These are phyloP conservation scores for Yamadazyma mexicana DNA, from an alignment of 1,139 yeast species.

Conservation along the genomic window DNA sequence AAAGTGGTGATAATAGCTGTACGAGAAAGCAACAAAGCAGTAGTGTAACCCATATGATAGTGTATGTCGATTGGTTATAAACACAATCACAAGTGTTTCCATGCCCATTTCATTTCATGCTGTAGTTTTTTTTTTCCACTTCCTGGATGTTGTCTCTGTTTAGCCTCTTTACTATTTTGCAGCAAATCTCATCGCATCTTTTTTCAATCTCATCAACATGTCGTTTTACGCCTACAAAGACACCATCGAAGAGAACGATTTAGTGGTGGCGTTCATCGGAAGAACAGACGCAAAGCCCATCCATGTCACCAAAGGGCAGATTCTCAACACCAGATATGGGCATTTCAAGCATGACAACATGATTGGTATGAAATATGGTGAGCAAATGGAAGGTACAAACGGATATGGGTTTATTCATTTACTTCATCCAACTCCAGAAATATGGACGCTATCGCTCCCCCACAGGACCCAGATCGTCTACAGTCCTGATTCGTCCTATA, in stretches of 20 bases:
- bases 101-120: too few relatives aligned
- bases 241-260: conserved; percentile 75
- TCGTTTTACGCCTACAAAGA: conserved; percentile 54
- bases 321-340: conserved; percentile 84
- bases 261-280: conserved; percentile 82
- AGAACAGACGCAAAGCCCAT: conserved; percentile 80
- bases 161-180: neutral
- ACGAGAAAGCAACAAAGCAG: too few relatives aligned
- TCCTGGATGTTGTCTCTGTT: too few relatives aligned
- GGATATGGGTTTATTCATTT: conserved; percentile 88
- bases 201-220: conserved; percentile 21
- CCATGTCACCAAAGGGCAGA: conserved; percentile 55
- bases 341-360: conserved; percentile 78
- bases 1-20: too few relatives aligned
- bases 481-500: conserved; percentile 91
- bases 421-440: conserved; percentile 88
- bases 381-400: conserved; percentile 77
- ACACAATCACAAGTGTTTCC: too few relatives aligned
- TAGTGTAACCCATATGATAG: too few relatives aligned
- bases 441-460: conserved; percentile 93
- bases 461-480: conserved; percentile 98
- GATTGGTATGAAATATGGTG: conserved; percentile 81
- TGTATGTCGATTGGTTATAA: too few relatives aligned
- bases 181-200: conserved; percentile 12
- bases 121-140: neutral